A percentile compares a stretch with the other conserved stretches of the same genome.
phyloP scores from a whole-genome alignment of 2,329 filamentous ascomycete species.

The Ascosphaera apis region DNA sequence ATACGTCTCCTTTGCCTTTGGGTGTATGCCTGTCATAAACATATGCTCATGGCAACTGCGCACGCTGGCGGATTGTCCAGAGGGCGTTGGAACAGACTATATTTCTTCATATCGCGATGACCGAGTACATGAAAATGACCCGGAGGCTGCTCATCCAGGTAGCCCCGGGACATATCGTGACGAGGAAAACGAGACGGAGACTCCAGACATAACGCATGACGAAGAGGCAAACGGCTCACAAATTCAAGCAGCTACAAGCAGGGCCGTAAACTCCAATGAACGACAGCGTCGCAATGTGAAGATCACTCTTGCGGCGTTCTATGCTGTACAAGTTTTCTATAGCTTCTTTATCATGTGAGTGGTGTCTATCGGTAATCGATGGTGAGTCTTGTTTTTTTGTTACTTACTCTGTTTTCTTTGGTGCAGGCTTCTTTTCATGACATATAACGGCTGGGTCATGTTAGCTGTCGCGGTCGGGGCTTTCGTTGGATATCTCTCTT shows the following conservation, averaged over 20 bases:
- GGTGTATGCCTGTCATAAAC: no score
- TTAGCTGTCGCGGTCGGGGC: slow-evolving; percentile 69
- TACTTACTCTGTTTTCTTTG: neutral
- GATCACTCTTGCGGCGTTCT: slow-evolving; percentile 58
- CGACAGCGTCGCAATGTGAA: slow-evolving; percentile 35
- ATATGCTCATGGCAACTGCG: no score
- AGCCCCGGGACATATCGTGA: no score
- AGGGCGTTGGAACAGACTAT: no score
- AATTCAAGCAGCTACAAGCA: neutral
- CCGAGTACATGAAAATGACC: no score
- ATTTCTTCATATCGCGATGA: no score
- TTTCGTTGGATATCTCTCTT: slow-evolving; percentile 67
- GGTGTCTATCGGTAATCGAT: no score
- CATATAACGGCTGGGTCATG: slow-evolving; percentile 99
- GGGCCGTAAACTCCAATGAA: neutral
- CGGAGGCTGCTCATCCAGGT: no score
- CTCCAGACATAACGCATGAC: no score
- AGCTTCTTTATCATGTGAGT: slow-evolving; percentile 99
- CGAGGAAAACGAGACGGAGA: no score
- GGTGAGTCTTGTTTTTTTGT: neutral
- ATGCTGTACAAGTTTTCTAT: slow-evolving; percentile 90
- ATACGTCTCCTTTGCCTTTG: no score
- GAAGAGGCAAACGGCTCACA: neutral
- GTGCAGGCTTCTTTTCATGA: slow-evolving; percentile 88
- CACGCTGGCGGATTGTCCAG: no score